Percentiles rank a stretch among this genome's conserved stretches.
Evolutionary conservation across 768 basidiomycete genomes (phyloP).

Genomic region (Coprinopsis marcescibilis): DNA sequence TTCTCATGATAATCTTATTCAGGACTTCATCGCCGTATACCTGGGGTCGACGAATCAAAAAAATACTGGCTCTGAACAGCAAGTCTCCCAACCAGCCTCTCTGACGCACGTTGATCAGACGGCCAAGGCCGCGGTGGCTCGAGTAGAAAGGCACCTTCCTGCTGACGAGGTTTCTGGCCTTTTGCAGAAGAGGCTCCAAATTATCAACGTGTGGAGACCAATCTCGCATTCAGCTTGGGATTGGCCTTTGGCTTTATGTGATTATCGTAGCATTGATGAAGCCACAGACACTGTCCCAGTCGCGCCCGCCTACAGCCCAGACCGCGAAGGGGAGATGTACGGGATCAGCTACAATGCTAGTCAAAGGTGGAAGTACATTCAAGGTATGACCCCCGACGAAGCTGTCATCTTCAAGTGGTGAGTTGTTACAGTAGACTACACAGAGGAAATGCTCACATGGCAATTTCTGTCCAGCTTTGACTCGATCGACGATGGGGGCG

Average conservation of each 20-base stretch:
- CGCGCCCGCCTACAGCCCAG: constrained; percentile 41
- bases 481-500: constrained; percentile 36
- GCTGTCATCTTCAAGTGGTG: constrained; percentile 50
- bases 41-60: constrained; percentile 29
- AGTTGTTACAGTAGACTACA: constrained; percentile 13
- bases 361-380: constrained; percentile 48
- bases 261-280: constrained; percentile 39
- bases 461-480: constrained; percentile 22
- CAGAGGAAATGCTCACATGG: not conserved
- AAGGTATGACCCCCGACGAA: constrained; percentile 43
- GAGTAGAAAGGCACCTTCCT: constrained; percentile 48
- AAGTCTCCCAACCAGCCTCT: constrained; percentile 41
- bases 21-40: constrained; percentile 36
- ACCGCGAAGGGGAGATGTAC: constrained; percentile 47
- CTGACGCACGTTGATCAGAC: constrained; percentile 52
- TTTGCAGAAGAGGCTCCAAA: constrained; percentile 45
- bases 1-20: not conserved
- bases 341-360: constrained; percentile 38
- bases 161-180: constrained; percentile 36
- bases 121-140: constrained; percentile 31
- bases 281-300: constrained; percentile 38
- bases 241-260: constrained; percentile 47
- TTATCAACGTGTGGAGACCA: constrained; percentile 58
- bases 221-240: constrained; percentile 42
- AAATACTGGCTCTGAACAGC: constrained; percentile 32